phyloP scores from a whole-genome alignment of 805 yeast species.

The Kazachstania kunashirensis region DNA sequence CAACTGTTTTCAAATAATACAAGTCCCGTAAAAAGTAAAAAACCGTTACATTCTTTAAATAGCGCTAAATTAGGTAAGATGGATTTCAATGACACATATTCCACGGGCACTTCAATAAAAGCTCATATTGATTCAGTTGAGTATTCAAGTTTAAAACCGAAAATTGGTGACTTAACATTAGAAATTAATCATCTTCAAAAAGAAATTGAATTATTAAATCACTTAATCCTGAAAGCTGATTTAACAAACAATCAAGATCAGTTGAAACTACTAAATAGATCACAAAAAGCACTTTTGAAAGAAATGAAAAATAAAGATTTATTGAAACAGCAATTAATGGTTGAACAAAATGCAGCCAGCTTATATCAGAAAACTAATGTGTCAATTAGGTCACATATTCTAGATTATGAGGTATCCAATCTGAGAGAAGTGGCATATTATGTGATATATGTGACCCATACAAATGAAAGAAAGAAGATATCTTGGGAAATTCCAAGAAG shows the following conservation, averaged over 20 bases:
- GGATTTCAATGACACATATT: too few species aligned
- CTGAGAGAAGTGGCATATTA: conserved; percentile 60
- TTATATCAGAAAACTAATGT: conserved; percentile 58
- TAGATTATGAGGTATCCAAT: conserved; percentile 34
- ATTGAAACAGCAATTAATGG: conserved; percentile 68
- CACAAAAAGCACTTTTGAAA: conserved; percentile 53
- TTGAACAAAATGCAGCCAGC: conserved; percentile 74
- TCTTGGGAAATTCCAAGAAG: conserved; percentile 90
- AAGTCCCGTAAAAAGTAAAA: too few species aligned
- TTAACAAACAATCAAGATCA: conserved; percentile 68
- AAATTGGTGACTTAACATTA: conserved; percentile 46
- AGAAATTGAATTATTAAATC: conserved; percentile 56
- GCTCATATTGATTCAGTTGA: too few species aligned
- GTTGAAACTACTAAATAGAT: conserved; percentile 55
- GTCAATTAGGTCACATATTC: conserved; percentile 40
- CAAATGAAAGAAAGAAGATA: conserved; percentile 42
- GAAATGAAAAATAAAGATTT: conserved; percentile 69
- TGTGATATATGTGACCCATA: conserved; percentile 64
- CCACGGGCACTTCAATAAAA: too few species aligned
- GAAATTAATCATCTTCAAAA: conserved; percentile 50
- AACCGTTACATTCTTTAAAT: too few species aligned
- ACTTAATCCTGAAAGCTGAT: conserved; percentile 72
- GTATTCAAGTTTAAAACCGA: conserved; percentile 41
- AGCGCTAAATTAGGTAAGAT: too few species aligned
- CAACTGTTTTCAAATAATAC: neutral